Base-by-base conservation (phyloP, 192 early-diverging fungal species). In the Coemansia sp. region DNA sequence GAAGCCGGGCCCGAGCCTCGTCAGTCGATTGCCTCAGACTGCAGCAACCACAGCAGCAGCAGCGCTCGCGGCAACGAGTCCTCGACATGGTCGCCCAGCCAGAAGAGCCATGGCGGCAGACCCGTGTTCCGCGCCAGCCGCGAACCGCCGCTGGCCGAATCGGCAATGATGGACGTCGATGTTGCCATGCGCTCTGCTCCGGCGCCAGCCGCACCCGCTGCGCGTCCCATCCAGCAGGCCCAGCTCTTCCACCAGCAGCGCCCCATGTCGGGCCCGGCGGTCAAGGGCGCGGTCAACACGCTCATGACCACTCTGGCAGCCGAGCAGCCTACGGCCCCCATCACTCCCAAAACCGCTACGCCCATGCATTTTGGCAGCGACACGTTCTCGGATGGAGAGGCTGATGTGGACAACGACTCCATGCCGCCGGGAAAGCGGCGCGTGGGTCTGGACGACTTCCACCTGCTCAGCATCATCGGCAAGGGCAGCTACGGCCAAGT, bases 401-500 rank as follows among this genome's bases (percentile, higher is more conserved):
- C 20, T 11, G 42, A 25, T 26, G 17, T n/a, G 10, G 42, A 44
- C 19, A 41, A 20, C 42, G 24, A 25, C 22, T 20, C 3, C 26
- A 20, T 10, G 14, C 42, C 23, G 23, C 20, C 24, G 24, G n/a
- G 22, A 44, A 44, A 37, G 67, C 20, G 9, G 38, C 50, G 10
- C 45, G 45, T 17, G 51, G 51, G 42, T 3, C 39, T 65, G 1
- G 62, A 72, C 25, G 81, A 84, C 49, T 85, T 85, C 49, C 68
- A 75, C 36, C 59, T 83, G 15, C 64, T 85, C 13, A 84, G 80
- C 35, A 69, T 85, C 7, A 77, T 85, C 30, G 84, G 84, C 11
- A 83, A 83, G 57, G 84, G 83, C 38, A 74, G 68, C 50, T 85
- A 84, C 64, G 83, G 83, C 46, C 83, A 81, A 58, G 84, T 85